phyloP scores from a whole-genome alignment of 2,329 filamentous ascomycete species.

The Microcyclospora tardicrescens region DNA sequence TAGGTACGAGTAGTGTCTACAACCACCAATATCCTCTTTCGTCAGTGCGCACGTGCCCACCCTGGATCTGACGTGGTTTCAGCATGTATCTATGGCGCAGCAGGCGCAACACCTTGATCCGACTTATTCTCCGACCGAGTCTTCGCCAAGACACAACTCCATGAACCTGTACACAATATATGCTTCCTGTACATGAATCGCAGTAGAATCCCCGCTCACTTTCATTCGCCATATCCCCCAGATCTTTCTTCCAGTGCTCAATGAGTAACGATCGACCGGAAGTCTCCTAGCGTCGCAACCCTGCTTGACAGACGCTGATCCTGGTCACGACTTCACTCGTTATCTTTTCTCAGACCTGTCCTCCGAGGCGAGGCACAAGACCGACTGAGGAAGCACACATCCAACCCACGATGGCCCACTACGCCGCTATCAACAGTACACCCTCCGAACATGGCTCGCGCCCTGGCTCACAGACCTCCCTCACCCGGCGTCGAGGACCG shows the following conservation, averaged over 20 bases:
- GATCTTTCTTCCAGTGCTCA: neutral
- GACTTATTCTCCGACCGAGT: neutral
- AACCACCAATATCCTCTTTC: neutral
- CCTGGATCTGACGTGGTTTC: too few relatives aligned
- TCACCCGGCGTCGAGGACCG: constrained; percentile 35
- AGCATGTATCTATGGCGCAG: neutral
- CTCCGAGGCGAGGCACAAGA: too few relatives aligned
- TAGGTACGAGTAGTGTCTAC: too few relatives aligned
- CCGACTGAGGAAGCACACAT: neutral
- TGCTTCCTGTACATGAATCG: too few relatives aligned
- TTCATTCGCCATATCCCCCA: too few relatives aligned
- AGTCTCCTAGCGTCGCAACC: neutral
- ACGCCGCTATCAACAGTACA: constrained; percentile 31
- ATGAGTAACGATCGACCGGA: neutral
- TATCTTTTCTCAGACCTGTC: too few relatives aligned
- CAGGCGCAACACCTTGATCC: neutral
- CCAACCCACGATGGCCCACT: constrained; percentile 28
- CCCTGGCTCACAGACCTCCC: constrained; percentile 29
- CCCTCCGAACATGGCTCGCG: constrained; percentile 25
- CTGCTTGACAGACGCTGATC: too few relatives aligned
- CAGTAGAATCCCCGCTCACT: too few relatives aligned
- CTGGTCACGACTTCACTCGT: too few relatives aligned
- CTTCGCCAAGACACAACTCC: too few relatives aligned
- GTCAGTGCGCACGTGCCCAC: too few relatives aligned
- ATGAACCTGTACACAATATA: too few relatives aligned